Base-by-base conservation (phyloP, 805 yeast species). In the Zygosaccharomyces lentus region DNA sequence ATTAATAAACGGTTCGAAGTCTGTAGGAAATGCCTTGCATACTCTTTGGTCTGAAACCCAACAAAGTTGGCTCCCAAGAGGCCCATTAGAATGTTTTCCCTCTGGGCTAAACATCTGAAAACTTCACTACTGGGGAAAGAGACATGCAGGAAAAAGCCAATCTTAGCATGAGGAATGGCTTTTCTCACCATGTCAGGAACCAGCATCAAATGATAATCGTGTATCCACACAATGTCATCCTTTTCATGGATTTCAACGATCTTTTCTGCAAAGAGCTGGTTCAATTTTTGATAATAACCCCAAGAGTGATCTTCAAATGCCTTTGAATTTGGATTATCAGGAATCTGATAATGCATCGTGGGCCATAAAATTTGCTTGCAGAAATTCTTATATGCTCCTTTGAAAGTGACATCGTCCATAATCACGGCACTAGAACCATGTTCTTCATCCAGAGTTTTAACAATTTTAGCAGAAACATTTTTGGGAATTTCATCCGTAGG, bases 341-440 rank as follows among this genome's bases (percentile, higher is more conserved):
- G 98, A 31, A 91, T 87, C 65, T 91, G 96, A 62, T 93, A 93
- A 45, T 81, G 87, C 52, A 93, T 75, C 2, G 96, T 87, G 26
- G 99, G 99, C 98, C 98, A 93, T 50, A 93, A 70, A 32, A 93
- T 87, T 59, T 90, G 95, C 66, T 93, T 93, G 65, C 97, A 91
- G 64, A 85, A 93, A 43, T 87, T 86, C 47, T 80, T 81, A 65
- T 93, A 93, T 61, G 90, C 96, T 16, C 97, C 97, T 58, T 84
- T 85, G 56, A 88, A 87, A 1, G 88, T 81, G 25, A 78, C 67
- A 65, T 93, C 98, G 53, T 78, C 78, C 2, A 91, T 81, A 48
- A 78, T 80, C 2, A 89, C 86, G 0, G 88, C 80, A 48, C 75
- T 76, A 34, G 83, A 78, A 47, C 77, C 59, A 61, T 78, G 82